Base-by-base conservation (phyloP, 148 eudicot species). In the Camellia sinensis region DNA sequence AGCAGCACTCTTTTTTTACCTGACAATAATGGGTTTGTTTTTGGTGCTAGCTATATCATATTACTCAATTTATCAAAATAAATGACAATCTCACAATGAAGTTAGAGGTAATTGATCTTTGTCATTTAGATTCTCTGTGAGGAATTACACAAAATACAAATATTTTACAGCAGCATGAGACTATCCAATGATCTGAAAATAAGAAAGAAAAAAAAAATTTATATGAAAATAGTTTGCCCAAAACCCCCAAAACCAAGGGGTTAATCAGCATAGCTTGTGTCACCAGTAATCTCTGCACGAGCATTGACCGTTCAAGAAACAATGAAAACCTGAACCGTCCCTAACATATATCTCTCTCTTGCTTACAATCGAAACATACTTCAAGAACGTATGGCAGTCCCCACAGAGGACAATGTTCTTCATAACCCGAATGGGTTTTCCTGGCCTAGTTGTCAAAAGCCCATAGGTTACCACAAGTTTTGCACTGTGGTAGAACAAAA, bases 301-400 rank as follows among this genome's bases (percentile, higher is more conserved):
- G 82, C 99, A 96, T 41, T 84, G 84, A 41, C 99, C 99, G 81
- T 87, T 82, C 43, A 70, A 87, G 77, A 96, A 92, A 67, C 70
- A 81, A 80, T 96, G 99, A 85, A 93, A 92, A 60, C 99, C 99
- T 2, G 99, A 87, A 40, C 91, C 70, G 83, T 96, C 99, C 79
- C 97, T 85, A 6, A 96, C 67, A 75, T 86, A 77, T 81, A 96
- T 88, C 82, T 92, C 90, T 85, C 91, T 89, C 87, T 81, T 89
- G 74, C 92, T 89, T 77, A 96, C 87, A 72, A 87, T 71, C 1
- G 99, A 92, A 54, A 89, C 94, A 54, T 89, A 83, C 85, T 92
- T 95, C 64, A 96, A 84, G 74, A 93, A 96, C 71, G 89, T 86
- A 83, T 96, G 98, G 84, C 98, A 96, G 76, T 96, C 99, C 18